Conservation (phyloP, 1,284 basidiomycete genomes). For the Phellopilus nigrolimitatus region DNA sequence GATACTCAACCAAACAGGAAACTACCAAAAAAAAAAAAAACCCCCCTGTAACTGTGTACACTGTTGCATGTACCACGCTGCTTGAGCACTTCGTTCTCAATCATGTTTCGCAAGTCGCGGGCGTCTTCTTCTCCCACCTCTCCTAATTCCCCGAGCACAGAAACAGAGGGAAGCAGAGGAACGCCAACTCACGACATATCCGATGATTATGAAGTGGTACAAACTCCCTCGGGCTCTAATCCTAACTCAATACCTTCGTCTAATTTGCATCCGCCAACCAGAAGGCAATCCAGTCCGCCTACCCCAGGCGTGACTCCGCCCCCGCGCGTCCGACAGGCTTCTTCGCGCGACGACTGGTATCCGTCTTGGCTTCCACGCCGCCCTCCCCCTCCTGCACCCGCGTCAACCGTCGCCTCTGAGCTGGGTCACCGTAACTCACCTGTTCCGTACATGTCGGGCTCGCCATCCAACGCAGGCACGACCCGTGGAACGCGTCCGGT, state of each 20-base stretch:
- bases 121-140: conserved; percentile 11
- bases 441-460: conserved; percentile 33
- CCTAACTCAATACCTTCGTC: conserved; percentile 7
- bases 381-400: conserved; percentile 69
- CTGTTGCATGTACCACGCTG: conserved; percentile 1
- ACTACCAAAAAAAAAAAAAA: not conserved
- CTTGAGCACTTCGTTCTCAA: not conserved
- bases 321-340: conserved; percentile 13
- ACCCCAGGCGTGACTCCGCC: conserved; percentile 12
- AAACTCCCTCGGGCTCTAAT: conserved; percentile 11
- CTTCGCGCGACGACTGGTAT: conserved; percentile 34
- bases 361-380: conserved; percentile 76
- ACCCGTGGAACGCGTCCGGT: conserved; percentile 2
- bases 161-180: not conserved
- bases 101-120: conserved; percentile 12
- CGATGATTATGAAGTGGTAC: conserved; percentile 15
- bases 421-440: conserved; percentile 37
- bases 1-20: not conserved
- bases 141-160: conserved; percentile 11
- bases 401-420: conserved; percentile 61
- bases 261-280: conserved; percentile 1
- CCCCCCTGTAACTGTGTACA: not conserved
- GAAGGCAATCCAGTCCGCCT: not conserved
- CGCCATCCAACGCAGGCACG: conserved; percentile 8
- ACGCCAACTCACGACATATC: conserved; percentile 5